Evolutionary conservation across 768 basidiomycete genomes (phyloP).

Genomic region (Tricholomella constricta): DNA sequence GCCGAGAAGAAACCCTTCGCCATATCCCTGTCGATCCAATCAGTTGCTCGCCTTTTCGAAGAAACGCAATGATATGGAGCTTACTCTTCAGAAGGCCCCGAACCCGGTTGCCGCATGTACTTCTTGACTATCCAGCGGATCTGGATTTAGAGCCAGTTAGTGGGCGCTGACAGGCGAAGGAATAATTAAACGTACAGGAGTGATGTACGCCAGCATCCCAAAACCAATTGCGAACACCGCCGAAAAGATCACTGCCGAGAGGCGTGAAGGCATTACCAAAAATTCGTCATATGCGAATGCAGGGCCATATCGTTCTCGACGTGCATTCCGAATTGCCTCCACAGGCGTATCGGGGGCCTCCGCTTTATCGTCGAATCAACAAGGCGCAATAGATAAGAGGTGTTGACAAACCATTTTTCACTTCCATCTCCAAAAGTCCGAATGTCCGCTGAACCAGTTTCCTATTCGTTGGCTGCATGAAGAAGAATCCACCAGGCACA

Average conservation of each 20-base stretch:
- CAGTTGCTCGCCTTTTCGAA: neutral
- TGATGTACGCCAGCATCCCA: slow-evolving; percentile 32
- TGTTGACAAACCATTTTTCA: slow-evolving; percentile 19
- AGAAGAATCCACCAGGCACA: slow-evolving; percentile 36
- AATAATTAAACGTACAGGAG: slow-evolving; percentile 39
- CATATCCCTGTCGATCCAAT: slow-evolving; percentile 42
- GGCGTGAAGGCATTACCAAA: slow-evolving; percentile 36
- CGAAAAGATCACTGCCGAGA: slow-evolving; percentile 45
- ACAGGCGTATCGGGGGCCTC: neutral
- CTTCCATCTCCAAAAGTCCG: slow-evolving; percentile 43
- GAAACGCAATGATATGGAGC: slow-evolving; percentile 25
- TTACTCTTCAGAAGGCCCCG: slow-evolving; percentile 68
- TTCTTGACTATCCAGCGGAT: slow-evolving; percentile 57
- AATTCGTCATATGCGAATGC: slow-evolving; percentile 81
- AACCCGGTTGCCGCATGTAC: slow-evolving; percentile 53
- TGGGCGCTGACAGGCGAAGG: neutral
- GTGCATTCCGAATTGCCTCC: slow-evolving; percentile 18
- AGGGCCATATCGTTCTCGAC: slow-evolving; percentile 57
- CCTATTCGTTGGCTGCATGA: slow-evolving; percentile 44
- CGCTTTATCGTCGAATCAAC: neutral
- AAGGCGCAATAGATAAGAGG: neutral
- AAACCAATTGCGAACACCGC: slow-evolving; percentile 36
- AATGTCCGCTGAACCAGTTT: slow-evolving; percentile 49
- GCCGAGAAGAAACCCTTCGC: slow-evolving; percentile 61
- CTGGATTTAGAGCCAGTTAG: slow-evolving; percentile 33